Conservation (phyloP, 768 basidiomycete genomes). For the Mycena pura region DNA sequence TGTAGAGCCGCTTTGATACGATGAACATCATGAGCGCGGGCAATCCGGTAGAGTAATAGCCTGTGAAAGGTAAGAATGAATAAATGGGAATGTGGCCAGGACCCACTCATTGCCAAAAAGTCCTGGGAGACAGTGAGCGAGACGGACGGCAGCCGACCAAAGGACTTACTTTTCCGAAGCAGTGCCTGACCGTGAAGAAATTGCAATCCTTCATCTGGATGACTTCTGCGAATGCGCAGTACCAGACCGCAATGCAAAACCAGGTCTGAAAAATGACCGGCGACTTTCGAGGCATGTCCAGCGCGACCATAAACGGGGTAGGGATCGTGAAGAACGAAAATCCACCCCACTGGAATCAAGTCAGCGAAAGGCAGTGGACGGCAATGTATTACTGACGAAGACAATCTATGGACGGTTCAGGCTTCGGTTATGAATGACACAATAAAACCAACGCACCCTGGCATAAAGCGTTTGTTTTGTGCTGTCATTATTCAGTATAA, state of each 20-base stretch:
- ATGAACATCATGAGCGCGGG: constrained; percentile 35
- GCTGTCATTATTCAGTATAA: constrained; percentile 26
- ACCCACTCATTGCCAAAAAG: constrained; percentile 33
- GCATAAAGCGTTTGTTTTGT: constrained; percentile 19
- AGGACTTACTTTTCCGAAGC: constrained; percentile 16
- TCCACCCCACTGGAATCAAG: constrained; percentile 18
- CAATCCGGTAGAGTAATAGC: constrained; percentile 32
- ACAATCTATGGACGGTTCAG: constrained; percentile 1
- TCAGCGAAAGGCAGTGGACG: not conserved
- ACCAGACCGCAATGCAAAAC: constrained; percentile 33
- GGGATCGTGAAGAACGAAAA: constrained; percentile 23
- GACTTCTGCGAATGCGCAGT: constrained; percentile 23
- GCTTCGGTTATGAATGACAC: not conserved
- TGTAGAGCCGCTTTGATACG: constrained; percentile 31
- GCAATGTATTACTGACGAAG: constrained; percentile 4
- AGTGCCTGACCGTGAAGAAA: constrained; percentile 20
- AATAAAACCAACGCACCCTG: constrained; percentile 12
- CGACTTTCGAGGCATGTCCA: constrained; percentile 35
- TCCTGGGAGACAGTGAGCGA: constrained; percentile 21
- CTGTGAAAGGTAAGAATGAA: constrained; percentile 6
- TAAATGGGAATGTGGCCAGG: not conserved
- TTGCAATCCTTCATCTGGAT: constrained; percentile 24
- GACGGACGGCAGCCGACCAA: not conserved
- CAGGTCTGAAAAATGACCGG: constrained; percentile 36
- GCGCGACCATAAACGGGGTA: constrained; percentile 35